These are phyloP conservation scores for Gliomastix tumulicola DNA, from an alignment of 2,329 filamentous ascomycete genomes.

Conservation along the genomic window DNA sequence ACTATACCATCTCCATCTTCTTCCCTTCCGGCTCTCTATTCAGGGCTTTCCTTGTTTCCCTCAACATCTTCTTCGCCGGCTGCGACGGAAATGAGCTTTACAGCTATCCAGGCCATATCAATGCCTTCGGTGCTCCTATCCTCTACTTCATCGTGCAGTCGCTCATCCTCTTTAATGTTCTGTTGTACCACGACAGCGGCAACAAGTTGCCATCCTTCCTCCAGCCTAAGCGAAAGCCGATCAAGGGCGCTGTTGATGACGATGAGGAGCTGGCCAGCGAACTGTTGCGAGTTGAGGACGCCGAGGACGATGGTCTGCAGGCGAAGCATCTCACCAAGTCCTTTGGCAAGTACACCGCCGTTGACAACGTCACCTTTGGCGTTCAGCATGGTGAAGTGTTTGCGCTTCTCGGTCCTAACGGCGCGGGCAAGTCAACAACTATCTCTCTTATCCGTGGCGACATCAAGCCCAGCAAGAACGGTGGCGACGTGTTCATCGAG, in stretches of 20 bases:
- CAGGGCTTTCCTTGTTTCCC: slow-evolving; percentile 61
- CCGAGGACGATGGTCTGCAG: slow-evolving; percentile 42
- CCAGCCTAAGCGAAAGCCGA: slow-evolving; percentile 5
- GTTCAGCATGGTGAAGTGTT: slow-evolving; percentile 64
- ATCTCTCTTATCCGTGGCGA: slow-evolving; percentile 70
- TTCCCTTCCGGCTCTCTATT: slow-evolving; percentile 68
- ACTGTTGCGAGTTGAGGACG: slow-evolving; percentile 43
- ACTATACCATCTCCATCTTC: slow-evolving; percentile 65
- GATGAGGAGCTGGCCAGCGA: slow-evolving; percentile 61
- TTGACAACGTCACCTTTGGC: slow-evolving; percentile 66
- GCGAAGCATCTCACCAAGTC: slow-evolving; percentile 62
- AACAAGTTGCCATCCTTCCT: slow-evolving; percentile 5
- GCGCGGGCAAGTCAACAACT: slow-evolving; percentile 68
- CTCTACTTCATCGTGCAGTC: slow-evolving; percentile 69
- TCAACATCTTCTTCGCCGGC: slow-evolving; percentile 73
- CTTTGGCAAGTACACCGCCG: slow-evolving; percentile 57
- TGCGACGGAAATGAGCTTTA: slow-evolving; percentile 57
- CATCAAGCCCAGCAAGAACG: slow-evolving; percentile 46
- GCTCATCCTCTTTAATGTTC: slow-evolving; percentile 56
- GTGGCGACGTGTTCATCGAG: slow-evolving; percentile 62
- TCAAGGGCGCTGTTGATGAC: slow-evolving; percentile 6
- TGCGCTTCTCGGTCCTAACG: slow-evolving; percentile 69
- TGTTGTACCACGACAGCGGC: slow-evolving; percentile 72
- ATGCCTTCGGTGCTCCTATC: slow-evolving; percentile 71
- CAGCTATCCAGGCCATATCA: slow-evolving; percentile 60